These are phyloP conservation scores for Barbarea vulgaris DNA, from an alignment of 345 rosid genomes.

Conservation along the genomic window DNA sequence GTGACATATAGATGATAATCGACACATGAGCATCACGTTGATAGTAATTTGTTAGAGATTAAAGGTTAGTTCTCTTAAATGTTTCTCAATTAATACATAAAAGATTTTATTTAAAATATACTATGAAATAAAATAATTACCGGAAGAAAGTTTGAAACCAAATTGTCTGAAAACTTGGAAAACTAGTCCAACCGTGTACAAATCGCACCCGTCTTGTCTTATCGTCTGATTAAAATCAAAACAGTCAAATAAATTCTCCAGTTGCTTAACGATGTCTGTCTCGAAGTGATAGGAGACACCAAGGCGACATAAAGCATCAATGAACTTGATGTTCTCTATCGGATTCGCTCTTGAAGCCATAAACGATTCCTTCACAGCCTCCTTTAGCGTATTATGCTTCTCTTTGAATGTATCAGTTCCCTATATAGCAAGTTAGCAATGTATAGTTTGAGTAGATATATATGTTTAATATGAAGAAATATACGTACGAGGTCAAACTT, in stretches of 20 bases:
- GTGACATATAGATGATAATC: no score
- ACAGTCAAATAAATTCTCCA: background rate
- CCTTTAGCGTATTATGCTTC: constrained; percentile 15
- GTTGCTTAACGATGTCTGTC: background rate
- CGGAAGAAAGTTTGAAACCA: constrained; percentile 26
- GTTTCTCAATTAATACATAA: no score
- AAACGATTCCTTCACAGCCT: constrained; percentile 12
- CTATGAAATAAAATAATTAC: background rate
- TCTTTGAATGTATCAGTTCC: constrained; percentile 10
- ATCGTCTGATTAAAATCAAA: background rate
- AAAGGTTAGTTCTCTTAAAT: no score
- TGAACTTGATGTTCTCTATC: constrained; percentile 26
- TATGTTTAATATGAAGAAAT: background rate
- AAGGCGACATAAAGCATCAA: constrained; percentile 30
- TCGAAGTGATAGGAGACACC: constrained; percentile 35
- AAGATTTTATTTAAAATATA: no score
- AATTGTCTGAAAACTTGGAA: constrained; percentile 40
- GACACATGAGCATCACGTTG: no score
- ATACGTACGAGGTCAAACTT: background rate
- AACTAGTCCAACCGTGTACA: constrained; percentile 18
- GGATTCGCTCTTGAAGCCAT: constrained; percentile 3
- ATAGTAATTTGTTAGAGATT: no score
- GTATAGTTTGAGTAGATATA: background rate
- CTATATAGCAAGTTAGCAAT: background rate
- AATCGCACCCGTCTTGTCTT: constrained; percentile 1